Base-by-base conservation (phyloP, 2,329 filamentous ascomycete genomes). In the Pyricularia sp. region DNA sequence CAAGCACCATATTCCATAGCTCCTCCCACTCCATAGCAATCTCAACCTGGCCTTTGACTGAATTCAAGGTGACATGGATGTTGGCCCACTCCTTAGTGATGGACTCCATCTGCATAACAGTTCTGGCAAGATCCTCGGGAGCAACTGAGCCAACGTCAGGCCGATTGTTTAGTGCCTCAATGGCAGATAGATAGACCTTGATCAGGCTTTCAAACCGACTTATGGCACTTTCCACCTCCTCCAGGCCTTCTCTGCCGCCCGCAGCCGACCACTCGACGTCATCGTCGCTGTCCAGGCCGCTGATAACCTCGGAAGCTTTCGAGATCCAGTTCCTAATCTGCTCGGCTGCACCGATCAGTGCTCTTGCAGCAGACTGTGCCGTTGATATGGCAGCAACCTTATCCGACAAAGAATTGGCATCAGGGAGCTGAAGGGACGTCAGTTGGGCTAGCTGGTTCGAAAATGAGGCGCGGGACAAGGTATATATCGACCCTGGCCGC, bases 1-100 rank as follows among this genome's bases (percentile, higher is more conserved):
- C 94, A 2, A 99, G 83, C 3, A 98, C 94, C 72, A 87, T 92
- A 74, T 93, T 93, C 94, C 95, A 98, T 50, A 99, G 84, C 79
- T 98, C 94, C 78, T 97, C 94, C 94, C 94, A 99, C 76, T 99
- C 95, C 93, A 98, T 97, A 65, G 95, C 95, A 70, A 97, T 89
- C 78, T 98, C 95, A 23, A 99, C 94, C 76, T 98, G 94, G 65
- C 87, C 87, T 77, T 97, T 97, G 69, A 97, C 91, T 30, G 81
- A 89, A 71, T 90, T 91, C 67, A 99, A 81, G 1, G 91, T 90
- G 61, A 82, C 84, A 74, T 93, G 91, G 74, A 97, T 94, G 72
- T 89, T 88, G 64, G 88, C 85, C 95, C 95, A 99, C 74, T 94
- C 92, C 50, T 84, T 84, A 71, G 97, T 82, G 70, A 97, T 95